Base-by-base conservation (phyloP, 1,139 yeast genomes). In the Hyphopichia fennica region DNA sequence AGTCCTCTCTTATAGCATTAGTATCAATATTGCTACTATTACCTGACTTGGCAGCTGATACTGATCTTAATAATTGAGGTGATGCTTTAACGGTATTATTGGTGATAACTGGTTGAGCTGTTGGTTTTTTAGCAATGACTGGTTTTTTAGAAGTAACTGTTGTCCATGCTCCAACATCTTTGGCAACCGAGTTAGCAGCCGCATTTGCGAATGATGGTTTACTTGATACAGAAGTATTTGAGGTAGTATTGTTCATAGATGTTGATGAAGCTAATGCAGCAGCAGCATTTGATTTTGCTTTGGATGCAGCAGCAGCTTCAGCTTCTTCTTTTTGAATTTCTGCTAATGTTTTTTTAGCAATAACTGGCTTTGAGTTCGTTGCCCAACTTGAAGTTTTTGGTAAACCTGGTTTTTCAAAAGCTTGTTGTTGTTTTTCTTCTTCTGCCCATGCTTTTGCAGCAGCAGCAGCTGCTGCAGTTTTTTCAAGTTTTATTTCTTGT, bases 381-480 rank as follows among this genome's bases (percentile, higher is more conserved):
- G 77, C 87, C 88, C 88, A 82, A 35, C 78, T 70, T 4, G 82
- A 69, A 11, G 77, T 63, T 29, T 69, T 58, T 17, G 85, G 84
- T 39, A 79, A 62, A 3, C 61, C 53, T 2, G 63, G 62, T 19
- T 60, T 56, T 25, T 62, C 63, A 37, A 51, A 47, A 4, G 44
- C 46, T 19, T 49, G 47, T 17, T 13, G 25, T 16, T 51, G 48
- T 51, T 51, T 57, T 44, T 56, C 59, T 44, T 59, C 56, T 29
- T 56, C 51, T 38, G 65, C 68, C 39, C 51, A 47, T 27, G 59
- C 53, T 38, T 56, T 53, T 34, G 58, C 48, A 31, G 60, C 38
- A 36, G 58, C 57, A 19, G 56, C 56, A 17, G 56, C 56, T 25
- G 42, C 58, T 5, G 63, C 61, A 14, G 58, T 56, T 44, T 63